Conservation (phyloP, 176 grass and related monocot genomes). For the Avena sativa region DNA sequence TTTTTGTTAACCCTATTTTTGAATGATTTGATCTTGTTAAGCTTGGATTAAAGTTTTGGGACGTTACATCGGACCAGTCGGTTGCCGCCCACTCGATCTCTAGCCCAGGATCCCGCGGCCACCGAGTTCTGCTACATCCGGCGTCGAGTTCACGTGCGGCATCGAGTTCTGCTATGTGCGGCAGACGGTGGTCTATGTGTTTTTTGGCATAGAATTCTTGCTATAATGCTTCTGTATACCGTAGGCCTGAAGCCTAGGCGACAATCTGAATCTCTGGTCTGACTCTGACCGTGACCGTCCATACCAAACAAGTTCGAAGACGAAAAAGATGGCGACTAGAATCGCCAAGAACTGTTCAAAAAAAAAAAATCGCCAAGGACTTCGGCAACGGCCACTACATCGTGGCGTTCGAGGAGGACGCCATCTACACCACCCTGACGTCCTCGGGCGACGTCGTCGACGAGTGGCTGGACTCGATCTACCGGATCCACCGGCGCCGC, state of each 20-base stretch:
- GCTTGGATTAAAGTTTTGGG: no score
- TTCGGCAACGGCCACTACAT: slow-evolving; percentile 12
- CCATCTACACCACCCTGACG: slow-evolving; percentile 35
- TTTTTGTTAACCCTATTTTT: no score
- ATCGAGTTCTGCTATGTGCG: no score
- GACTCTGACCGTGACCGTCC: background rate
- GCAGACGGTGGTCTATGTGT: no score
- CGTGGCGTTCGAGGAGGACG: slow-evolving; percentile 18
- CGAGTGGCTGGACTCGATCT: slow-evolving; percentile 24
- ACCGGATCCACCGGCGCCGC: slow-evolving; percentile 32
- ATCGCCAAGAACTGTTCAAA: background rate
- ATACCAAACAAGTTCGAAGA: background rate
- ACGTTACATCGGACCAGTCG: no score
- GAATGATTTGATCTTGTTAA: no score
- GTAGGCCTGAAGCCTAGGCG: background rate
- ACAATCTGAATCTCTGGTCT: background rate
- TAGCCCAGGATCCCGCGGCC: no score
- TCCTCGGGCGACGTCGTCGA: slow-evolving; percentile 9
- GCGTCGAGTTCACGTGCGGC: no score
- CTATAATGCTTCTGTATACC: background rate
- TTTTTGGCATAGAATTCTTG: no score
- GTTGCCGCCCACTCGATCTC: no score
- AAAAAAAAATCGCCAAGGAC: background rate
- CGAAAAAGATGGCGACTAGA: background rate
- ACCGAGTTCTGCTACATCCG: no score